These are phyloP conservation scores for Oemleria cerasiformis DNA, from an alignment of 306 rosid species.

Conservation along the genomic window DNA sequence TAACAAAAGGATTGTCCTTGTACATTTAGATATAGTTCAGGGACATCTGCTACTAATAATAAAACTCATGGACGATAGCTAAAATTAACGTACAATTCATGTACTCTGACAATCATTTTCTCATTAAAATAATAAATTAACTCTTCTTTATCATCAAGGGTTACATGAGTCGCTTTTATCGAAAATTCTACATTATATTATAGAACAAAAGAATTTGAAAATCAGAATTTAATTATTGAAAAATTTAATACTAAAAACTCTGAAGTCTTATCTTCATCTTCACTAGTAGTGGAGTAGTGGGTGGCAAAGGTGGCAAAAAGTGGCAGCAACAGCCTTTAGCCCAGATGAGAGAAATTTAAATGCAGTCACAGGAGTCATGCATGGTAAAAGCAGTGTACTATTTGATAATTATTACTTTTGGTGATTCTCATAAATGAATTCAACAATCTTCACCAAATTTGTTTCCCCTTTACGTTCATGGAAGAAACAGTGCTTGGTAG, in stretches of 20 bases:
- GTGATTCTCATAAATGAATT: conserved; percentile 54
- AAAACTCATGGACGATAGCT: too few species aligned
- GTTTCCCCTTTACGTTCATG: conserved; percentile 28
- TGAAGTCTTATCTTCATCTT: too few species aligned
- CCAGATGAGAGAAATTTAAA: conserved; percentile 37
- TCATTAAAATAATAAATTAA: neutral
- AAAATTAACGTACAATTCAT: too few species aligned
- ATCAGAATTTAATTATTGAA: too few species aligned
- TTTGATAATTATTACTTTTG: conserved; percentile 12
- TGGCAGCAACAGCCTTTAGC: conserved; percentile 10
- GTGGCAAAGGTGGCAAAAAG: conserved; percentile 11
- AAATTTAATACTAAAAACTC: too few species aligned
- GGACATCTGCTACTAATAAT: too few species aligned
- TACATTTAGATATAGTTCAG: too few species aligned
- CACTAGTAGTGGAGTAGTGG: neutral
- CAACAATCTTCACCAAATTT: conserved; percentile 34
- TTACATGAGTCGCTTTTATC: neutral
- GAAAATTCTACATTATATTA: too few species aligned
- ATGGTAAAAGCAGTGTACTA: neutral
- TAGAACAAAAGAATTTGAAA: too few species aligned
- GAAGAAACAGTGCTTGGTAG: conserved; percentile 14
- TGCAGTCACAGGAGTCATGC: conserved; percentile 73
- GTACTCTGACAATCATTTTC: neutral
- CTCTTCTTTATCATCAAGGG: neutral
- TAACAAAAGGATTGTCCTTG: too few species aligned